A percentile compares a stretch with the other conserved stretches of the same genome.
These are phyloP conservation scores for Penicillium rolfsii DNA, from an alignment of 2,329 filamentous ascomycete species.

Conservation along the genomic window DNA sequence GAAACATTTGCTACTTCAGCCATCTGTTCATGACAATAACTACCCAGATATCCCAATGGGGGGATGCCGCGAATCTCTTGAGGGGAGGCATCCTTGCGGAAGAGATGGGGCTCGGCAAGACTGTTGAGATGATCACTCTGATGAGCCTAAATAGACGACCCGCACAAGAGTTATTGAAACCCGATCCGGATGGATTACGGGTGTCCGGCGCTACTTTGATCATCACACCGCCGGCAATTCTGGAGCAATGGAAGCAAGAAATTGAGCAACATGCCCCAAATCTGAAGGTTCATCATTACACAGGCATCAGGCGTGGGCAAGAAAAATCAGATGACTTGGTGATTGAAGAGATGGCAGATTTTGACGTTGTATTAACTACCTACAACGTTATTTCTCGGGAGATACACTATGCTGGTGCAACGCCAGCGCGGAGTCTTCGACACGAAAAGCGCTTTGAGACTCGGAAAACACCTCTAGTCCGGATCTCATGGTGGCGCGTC, in stretches of 20 bases:
- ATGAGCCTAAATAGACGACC: constrained; percentile 47
- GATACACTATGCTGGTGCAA: constrained; percentile 72
- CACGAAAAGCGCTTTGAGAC: constrained; percentile 66
- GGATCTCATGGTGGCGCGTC: constrained; percentile 86
- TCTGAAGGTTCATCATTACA: constrained; percentile 60
- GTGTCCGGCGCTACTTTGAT: constrained; percentile 62
- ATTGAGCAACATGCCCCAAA: constrained; percentile 60
- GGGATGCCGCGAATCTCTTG: constrained; percentile 34
- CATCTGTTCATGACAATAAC: constrained; percentile 47
- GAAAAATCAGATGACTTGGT: constrained; percentile 45
- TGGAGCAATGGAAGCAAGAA: constrained; percentile 67
- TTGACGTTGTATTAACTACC: constrained; percentile 65
- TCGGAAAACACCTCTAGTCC: constrained; percentile 73
- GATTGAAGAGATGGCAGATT: constrained; percentile 50
- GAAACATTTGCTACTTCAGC: constrained; percentile 46
- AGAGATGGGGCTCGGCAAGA: constrained; percentile 57
- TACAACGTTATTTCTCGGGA: constrained; percentile 76
- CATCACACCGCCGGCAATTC: constrained; percentile 63
- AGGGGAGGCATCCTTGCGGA: constrained; percentile 54
- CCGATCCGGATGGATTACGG: constrained; percentile 32
- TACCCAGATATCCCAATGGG: constrained; percentile 41
- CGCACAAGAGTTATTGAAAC: constrained; percentile 21
- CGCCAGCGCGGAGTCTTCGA: constrained; percentile 71
- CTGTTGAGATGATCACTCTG: constrained; percentile 53
- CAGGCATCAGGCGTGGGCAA: constrained; percentile 52